Evolutionary conservation across 352 stramenopile genomes (phyloP).

Genomic region (Globisporangium canariense): DNA sequence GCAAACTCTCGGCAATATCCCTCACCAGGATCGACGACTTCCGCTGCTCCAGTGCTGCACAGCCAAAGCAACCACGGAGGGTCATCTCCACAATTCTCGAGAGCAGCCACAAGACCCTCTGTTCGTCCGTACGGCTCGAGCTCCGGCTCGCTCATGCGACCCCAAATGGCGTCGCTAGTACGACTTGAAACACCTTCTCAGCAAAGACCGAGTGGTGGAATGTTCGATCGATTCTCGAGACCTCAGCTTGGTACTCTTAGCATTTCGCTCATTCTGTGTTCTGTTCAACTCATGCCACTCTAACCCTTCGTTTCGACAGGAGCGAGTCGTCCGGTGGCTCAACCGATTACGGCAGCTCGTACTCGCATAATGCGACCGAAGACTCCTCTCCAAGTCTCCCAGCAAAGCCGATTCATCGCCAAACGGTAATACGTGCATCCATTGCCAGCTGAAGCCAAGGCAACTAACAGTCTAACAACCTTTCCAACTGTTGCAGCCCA

Average conservation of each 20-base stretch:
- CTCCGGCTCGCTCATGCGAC: constrained; percentile 20
- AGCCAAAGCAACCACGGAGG: constrained; percentile 30
- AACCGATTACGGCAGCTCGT: constrained; percentile 37
- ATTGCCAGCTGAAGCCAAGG: background rate
- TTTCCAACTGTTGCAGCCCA: constrained; percentile 5
- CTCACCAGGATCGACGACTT: constrained; percentile 54
- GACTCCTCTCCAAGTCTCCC: constrained; percentile 61
- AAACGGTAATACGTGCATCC: constrained; percentile 40
- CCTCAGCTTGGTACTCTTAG: constrained; percentile 43
- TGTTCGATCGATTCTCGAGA: constrained; percentile 63
- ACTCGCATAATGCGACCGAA: constrained; percentile 65
- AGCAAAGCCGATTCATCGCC: constrained; percentile 54
- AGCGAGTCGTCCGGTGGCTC: constrained; percentile 30
- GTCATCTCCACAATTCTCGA: constrained; percentile 43
- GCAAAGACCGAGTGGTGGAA: constrained; percentile 44
- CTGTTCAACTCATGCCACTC: background rate
- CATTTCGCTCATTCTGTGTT: background rate
- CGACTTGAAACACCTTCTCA: constrained; percentile 39
- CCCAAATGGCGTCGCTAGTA: constrained; percentile 21
- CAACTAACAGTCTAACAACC: background rate
- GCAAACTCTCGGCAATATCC: constrained; percentile 45
- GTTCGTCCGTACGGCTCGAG: constrained; percentile 24
- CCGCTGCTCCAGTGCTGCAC: constrained; percentile 25
- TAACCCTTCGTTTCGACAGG: constrained; percentile 12
- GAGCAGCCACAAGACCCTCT: constrained; percentile 39